Conservation (phyloP, 768 basidiomycete species). For the Boletellus emodensis region DNA sequence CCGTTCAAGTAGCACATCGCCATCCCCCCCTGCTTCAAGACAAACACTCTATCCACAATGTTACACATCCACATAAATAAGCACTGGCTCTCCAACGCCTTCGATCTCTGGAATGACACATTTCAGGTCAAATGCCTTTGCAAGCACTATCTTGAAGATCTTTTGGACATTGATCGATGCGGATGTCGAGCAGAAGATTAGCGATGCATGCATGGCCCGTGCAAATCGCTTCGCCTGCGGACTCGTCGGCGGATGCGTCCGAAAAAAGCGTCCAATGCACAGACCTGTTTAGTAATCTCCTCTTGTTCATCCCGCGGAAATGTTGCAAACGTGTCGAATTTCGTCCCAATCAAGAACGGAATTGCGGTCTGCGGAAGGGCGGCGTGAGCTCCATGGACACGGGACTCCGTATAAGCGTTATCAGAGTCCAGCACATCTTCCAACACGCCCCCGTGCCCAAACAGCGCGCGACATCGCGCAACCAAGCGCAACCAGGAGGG, state of each 20-base stretch:
- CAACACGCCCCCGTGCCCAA: background rate
- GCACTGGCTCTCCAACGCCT: conserved; percentile 91
- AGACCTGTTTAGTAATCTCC: conserved; percentile 95
- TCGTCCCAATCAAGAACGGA: conserved; percentile 97
- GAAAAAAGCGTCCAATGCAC: conserved; percentile 17
- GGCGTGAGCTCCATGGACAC: conserved; percentile 15
- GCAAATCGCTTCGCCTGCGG: conserved; percentile 92
- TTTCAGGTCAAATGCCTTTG: conserved; percentile 97
- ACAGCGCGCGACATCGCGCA: background rate
- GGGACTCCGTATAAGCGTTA: conserved; percentile 1
- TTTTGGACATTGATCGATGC: conserved; percentile 99
- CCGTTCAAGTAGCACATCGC: conserved; percentile 15
- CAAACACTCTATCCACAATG: conserved; percentile 25
- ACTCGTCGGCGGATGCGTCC: conserved; percentile 6
- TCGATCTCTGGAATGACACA: conserved; percentile 98
- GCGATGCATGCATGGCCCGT: conserved; percentile 98
- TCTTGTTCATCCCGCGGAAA: conserved; percentile 98
- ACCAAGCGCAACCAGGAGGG: background rate
- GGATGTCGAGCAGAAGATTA: conserved; percentile 98
- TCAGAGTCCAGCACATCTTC: conserved; percentile 1
- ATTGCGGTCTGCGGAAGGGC: conserved; percentile 76
- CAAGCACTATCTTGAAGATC: conserved; percentile 97
- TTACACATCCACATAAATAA: conserved; percentile 81
- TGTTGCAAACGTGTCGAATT: conserved; percentile 95
- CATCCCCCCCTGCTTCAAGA: conserved; percentile 14